Evolutionary conservation across 257 asterid genomes (phyloP), one percentile per base, ranked within the genome.

Genomic region (Lithospermum erythrorhizon): DNA sequence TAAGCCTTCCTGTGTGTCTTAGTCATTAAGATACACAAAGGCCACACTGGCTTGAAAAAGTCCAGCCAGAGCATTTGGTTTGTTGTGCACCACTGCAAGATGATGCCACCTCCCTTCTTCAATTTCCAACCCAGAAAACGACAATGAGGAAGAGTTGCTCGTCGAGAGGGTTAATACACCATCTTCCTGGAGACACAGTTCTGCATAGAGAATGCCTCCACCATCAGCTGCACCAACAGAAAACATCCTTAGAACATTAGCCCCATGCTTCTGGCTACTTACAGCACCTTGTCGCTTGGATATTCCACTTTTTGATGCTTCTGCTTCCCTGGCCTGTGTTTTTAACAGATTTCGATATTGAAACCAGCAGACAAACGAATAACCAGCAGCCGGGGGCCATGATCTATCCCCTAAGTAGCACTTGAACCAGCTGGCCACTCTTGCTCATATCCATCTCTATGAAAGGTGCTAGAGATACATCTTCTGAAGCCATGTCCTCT

Each of bases 351-450:
- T 89, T 53, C 77, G 78, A 74, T 78, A 93, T 71, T 89, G 97
- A 74, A 93, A 86, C 99, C 99, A 93, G 68, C 99, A 93, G 64
- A 84, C 87, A 62, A 93, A 93, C 68, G 99, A 93, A 79, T 93
- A 93, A 55, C 99, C 99, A 68, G 99, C 99, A 55, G 89, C 97
- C 63, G 99, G 99, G 70, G 99, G 99, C 99, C 99, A 89, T 37
- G 97, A 86, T 81, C 99, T 89, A 80, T 93, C 99, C 61, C 99
- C 99, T n/a, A 69, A 93, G 65, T 70, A 97, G 95, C 73, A 93
- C 99, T 80, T 93, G 99, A 74, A 93, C 79, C 41, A 83, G 96
- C 95, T 85, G 94, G 51, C 99, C 99, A 29, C 65, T 66, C 80
- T 89, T 93, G 81, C 91, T 93, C 99, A 84, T 86, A 75, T 86